Evolutionary conservation across 306 rosid genomes (phyloP).

Genomic region (Nissolia schottii): DNA sequence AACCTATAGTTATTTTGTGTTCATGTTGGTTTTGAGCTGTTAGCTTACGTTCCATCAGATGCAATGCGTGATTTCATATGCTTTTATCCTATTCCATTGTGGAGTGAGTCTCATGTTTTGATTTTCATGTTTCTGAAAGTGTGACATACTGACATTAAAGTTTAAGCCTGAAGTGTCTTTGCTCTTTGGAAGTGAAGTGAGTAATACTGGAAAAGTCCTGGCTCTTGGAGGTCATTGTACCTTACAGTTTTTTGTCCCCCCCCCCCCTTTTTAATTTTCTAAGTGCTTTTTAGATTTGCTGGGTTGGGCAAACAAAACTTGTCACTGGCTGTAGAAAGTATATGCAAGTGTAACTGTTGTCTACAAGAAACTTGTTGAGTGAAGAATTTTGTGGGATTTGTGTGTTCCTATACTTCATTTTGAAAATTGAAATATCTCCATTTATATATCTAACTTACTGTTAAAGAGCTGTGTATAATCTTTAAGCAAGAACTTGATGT

Average conservation of each 20-base stretch:
- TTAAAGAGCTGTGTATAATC: slow-evolving; percentile 1
- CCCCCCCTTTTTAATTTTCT: too few species aligned
- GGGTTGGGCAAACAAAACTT: background rate
- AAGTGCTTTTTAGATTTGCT: background rate
- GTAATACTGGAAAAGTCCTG: background rate
- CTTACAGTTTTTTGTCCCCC: background rate
- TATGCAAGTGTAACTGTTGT: background rate
- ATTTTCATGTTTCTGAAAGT: background rate
- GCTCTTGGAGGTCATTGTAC: background rate
- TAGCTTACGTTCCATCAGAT: background rate
- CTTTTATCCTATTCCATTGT: background rate
- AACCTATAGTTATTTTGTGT: background rate
- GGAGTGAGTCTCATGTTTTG: background rate
- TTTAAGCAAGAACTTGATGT: background rate
- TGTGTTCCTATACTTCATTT: background rate
- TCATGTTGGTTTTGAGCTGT: background rate
- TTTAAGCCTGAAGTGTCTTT: background rate
- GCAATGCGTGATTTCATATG: background rate
- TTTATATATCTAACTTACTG: background rate
- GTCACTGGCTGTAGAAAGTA: background rate
- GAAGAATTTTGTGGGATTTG: background rate
- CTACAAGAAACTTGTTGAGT: background rate
- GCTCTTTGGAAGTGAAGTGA: background rate
- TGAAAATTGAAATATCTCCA: background rate
- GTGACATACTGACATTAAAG: background rate